These are phyloP conservation scores for Heracleum sosnowskyi DNA, from an alignment of 129 eudicot species.

Conservation along the genomic window DNA sequence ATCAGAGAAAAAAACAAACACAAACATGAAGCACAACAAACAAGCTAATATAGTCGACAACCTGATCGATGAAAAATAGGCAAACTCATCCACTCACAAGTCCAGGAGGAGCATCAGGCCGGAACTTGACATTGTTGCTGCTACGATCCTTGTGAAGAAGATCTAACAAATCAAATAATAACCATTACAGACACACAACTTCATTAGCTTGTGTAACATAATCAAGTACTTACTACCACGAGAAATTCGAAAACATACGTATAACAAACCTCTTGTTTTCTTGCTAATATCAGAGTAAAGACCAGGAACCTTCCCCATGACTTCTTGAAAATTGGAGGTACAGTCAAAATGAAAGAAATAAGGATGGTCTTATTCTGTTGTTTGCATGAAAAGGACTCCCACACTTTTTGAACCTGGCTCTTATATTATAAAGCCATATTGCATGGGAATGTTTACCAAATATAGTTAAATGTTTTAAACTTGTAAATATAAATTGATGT, in stretches of 20 bases:
- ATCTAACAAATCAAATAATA: neutral
- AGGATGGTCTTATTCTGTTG: neutral
- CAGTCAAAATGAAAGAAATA: neutral
- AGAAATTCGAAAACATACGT: neutral
- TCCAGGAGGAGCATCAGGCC: neutral
- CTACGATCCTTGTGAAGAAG: neutral
- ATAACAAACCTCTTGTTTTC: neutral
- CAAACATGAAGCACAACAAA: neutral
- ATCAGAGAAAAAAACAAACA: neutral
- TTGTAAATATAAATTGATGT: too few relatives aligned
- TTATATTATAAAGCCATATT: neutral
- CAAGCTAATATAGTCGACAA: neutral
- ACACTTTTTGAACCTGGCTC: neutral
- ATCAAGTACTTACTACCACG: neutral
- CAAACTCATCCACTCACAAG: neutral
- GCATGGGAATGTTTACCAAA: conserved; percentile 19
- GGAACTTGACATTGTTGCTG: neutral
- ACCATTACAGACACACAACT: neutral
- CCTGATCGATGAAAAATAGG: neutral
- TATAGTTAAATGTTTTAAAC: conserved; percentile 19
- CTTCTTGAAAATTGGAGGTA: neutral
- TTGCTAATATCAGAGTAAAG: neutral
- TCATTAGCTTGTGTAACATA: neutral
- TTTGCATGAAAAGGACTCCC: neutral
- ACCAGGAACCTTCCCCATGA: neutral